Percentiles rank a stretch among this genome's conserved stretches.
Evolutionary conservation across 371 early-diverging fungal species (phyloP).

Genomic region (Catenaria anguillulae): DNA sequence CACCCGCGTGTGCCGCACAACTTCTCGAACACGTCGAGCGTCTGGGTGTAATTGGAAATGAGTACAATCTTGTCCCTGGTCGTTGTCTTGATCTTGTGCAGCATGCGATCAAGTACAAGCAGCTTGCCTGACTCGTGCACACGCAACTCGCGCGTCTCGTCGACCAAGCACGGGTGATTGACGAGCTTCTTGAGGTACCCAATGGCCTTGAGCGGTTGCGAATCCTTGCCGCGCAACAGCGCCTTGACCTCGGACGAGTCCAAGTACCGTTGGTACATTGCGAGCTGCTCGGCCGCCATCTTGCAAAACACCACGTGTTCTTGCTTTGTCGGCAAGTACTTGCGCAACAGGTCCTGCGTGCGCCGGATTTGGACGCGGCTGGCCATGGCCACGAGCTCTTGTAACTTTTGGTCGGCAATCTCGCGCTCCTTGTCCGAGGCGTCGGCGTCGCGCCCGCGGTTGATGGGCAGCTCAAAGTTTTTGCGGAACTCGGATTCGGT

Average conservation of each 20-base stretch:
- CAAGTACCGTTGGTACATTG: slow-evolving; percentile 62
- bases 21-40: slow-evolving; percentile 82
- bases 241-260: slow-evolving; percentile 61
- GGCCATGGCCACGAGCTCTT: slow-evolving; percentile 68
- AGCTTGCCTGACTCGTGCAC: slow-evolving; percentile 73
- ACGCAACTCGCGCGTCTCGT: slow-evolving; percentile 1
- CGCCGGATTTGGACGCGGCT: slow-evolving; percentile 88
- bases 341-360: slow-evolving; percentile 84
- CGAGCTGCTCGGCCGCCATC: slow-evolving; percentile 56
- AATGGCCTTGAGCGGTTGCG: slow-evolving; percentile 71
- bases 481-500: slow-evolving; percentile 60
- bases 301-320: slow-evolving; percentile 94
- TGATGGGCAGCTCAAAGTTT: slow-evolving; percentile 79
- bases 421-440: slow-evolving; percentile 69
- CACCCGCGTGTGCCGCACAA: slow-evolving; percentile 60
- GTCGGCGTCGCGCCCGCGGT: slow-evolving; percentile 82
- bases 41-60: slow-evolving; percentile 94
- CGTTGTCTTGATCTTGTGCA: slow-evolving; percentile 45
- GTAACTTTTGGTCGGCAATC: slow-evolving; percentile 66
- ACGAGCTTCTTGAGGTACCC: slow-evolving; percentile 84
- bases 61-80: slow-evolving; percentile 87
- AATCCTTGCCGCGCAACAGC: slow-evolving; percentile 40
- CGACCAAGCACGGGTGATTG: slow-evolving; percentile 77
- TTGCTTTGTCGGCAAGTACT: slow-evolving; percentile 87
- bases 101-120: slow-evolving; percentile 58